Evolutionary conservation across 257 asterid species (phyloP), one percentile per base, ranked within the genome.

Genomic region (Ocimum tenuiflorum): DNA sequence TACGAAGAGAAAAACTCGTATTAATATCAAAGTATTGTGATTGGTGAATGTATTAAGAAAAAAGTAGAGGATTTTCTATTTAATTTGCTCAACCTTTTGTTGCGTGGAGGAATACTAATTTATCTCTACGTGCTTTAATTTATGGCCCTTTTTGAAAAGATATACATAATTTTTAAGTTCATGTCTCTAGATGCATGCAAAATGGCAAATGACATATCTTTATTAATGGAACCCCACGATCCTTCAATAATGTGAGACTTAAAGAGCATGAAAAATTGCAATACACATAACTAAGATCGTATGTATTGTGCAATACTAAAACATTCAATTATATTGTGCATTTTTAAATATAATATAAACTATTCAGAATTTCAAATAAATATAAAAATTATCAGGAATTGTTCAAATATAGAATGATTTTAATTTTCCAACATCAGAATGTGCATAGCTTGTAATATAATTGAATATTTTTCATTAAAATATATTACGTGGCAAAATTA

Each of bases 11-110:
- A 51, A 42, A 20, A 51, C 27, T 50, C 10, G 3, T 39, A 58
- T 42, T 55, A 18, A 19, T 49, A 36, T 46, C 8, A 47, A 18
- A 64, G 6, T 43, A 17, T 24, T 11, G 53, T n/a, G 7, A 57
- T 23, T 45, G 27, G 36, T 41, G 11, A 29, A 38, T 9, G 48
- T 11, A 39, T 60, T n/a, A 42, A 63, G 39, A 70, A 4, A 29
- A 55, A 60, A 33, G 17, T 36, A 2, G 39, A 14, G 42, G 20
- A 10, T 19, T 27, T 49, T 59, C 33, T 33, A 58, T 39, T n/a
- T n/a, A n/a, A n/a, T 65, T 48, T 58, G 33, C 36, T 42, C 68
- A 3, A 54, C 47, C 54, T 76, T 67, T 47, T 51, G 75, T 72
- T 67, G 65, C 75, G 61, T 72, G 67, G 75, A 14, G 65, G 45